Evolutionary conservation across 2,329 filamentous ascomycete genomes (phyloP), one percentile per base, ranked within the genome.

Genomic region (Grosmannia penicillata): DNA sequence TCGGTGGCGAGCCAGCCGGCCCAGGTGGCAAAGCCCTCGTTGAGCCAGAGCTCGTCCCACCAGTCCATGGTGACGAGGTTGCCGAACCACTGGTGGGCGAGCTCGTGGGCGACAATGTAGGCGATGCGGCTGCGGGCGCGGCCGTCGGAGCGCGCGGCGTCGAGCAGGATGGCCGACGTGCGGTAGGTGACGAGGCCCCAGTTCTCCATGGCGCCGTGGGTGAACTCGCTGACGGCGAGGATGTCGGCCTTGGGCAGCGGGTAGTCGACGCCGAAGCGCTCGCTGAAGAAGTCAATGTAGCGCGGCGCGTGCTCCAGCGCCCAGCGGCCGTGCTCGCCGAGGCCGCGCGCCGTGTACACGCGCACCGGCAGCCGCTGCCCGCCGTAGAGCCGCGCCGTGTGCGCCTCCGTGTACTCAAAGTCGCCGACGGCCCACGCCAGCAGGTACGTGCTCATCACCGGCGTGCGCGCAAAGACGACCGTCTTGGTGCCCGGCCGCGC

Each of bases 21-120:
- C 89, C 89, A 96, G 4, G 91, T 98, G 30, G 91, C 91, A 54
- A 98, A 98, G 11, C 87, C 87, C 60, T 96, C 89, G 57, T 96
- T 96, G 38, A 96, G 72, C 89, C 89, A 96, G 8, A 96, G 65
- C 39, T 87, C 89, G 59, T 95, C 86, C 89, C 89, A 96, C 70
- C 93, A 95, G 58, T 94, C 86, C 86, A 95, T 95, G 38, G 89
- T 95, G 22, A 95, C 89, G 38, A 95, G 65, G 62, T 96, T 95
- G 45, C 89, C 89, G 53, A 96, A 96, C 89, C 89, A 96, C 60
- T 95, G 89, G 61, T 96, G 89, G 29, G 89, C 91, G 45, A 98
- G 70, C 59, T 98, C 91, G 60, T 98, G 91, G n/a, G 91, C 89
- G 36, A 96, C 87, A 40, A 96, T 87, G 52, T 98, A 96, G 24